Evolutionary conservation across 345 rosid genomes (phyloP).

Genomic region (Jatropha curcas): DNA sequence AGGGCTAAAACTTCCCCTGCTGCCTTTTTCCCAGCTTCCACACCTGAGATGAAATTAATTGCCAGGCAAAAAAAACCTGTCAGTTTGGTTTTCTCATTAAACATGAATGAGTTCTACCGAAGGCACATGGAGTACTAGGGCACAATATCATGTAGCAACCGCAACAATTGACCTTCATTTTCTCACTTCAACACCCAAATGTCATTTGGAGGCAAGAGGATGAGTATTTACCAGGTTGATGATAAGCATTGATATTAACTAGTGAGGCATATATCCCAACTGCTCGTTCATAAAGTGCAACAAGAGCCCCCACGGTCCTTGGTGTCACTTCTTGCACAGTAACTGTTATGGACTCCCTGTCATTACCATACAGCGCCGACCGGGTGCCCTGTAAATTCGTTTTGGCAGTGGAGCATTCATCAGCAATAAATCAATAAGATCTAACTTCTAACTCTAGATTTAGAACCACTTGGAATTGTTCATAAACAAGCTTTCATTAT

Average conservation of each 20-base stretch:
- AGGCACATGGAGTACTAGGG: not conserved
- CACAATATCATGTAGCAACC: not conserved
- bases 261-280: slow-evolving; percentile 91
- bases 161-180: not conserved
- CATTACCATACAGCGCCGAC: slow-evolving; percentile 88
- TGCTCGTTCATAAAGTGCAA: slow-evolving; percentile 97
- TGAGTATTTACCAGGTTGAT: slow-evolving; percentile 75
- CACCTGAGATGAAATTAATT: slow-evolving; percentile 50
- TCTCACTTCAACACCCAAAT: slow-evolving; percentile 8
- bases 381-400: slow-evolving; percentile 79
- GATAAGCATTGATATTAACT: slow-evolving; percentile 88
- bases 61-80: not conserved
- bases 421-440: not conserved
- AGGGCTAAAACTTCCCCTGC: slow-evolving; percentile 96
- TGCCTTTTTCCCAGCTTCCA: slow-evolving; percentile 98
- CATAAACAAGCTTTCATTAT: slow-evolving; percentile 11
- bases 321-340: slow-evolving; percentile 93
- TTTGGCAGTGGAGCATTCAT: not conserved
- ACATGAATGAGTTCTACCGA: slow-evolving; percentile 1
- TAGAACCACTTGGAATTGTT: not conserved
- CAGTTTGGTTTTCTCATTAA: not conserved
- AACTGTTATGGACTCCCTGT: slow-evolving; percentile 83
- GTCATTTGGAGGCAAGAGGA: slow-evolving; percentile 16
- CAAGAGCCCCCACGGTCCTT: slow-evolving; percentile 80
- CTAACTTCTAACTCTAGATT: not conserved